Evolutionary conservation across 225 moss, liverwort and hornwort genomes (phyloP).

Genomic region (Rhytidiadelphus loreus): DNA sequence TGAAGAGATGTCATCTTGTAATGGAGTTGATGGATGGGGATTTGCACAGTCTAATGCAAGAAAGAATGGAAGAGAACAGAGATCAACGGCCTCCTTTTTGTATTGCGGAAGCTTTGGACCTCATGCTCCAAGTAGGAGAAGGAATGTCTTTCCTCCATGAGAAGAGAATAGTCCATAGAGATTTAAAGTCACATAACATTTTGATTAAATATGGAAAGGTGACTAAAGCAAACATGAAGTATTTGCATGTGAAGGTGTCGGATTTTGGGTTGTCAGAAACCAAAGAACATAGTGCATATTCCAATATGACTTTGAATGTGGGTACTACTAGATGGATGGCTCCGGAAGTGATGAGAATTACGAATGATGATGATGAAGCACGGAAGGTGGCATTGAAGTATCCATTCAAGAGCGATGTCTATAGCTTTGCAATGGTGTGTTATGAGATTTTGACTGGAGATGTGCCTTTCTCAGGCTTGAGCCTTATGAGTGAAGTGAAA

Average conservation of each 20-base stretch:
- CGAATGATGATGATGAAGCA: background rate
- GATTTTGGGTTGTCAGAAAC: too few relatives aligned
- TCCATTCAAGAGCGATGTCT: background rate
- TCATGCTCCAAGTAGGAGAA: background rate
- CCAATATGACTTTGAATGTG: too few relatives aligned
- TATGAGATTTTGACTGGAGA: background rate
- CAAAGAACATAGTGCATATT: too few relatives aligned
- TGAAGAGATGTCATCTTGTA: background rate
- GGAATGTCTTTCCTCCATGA: background rate
- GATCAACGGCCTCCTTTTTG: background rate
- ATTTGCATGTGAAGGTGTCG: background rate
- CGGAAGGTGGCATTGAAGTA: background rate
- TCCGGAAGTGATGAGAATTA: background rate
- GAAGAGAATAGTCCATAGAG: background rate
- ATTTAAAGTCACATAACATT: background rate
- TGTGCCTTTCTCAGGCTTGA: background rate
- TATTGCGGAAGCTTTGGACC: background rate
- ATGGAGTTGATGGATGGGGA: slow-evolving; percentile 2
- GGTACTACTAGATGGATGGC: background rate
- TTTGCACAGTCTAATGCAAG: background rate
- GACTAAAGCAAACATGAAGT: background rate
- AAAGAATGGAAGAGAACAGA: background rate
- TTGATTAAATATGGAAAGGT: background rate
- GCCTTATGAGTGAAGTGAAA: background rate
- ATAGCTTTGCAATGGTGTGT: background rate